A percentile compares a stretch with the other conserved stretches of the same genome.
phyloP scores from a whole-genome alignment of 768 basidiomycete genomes.

The Pleurotus pulmonarius region DNA sequence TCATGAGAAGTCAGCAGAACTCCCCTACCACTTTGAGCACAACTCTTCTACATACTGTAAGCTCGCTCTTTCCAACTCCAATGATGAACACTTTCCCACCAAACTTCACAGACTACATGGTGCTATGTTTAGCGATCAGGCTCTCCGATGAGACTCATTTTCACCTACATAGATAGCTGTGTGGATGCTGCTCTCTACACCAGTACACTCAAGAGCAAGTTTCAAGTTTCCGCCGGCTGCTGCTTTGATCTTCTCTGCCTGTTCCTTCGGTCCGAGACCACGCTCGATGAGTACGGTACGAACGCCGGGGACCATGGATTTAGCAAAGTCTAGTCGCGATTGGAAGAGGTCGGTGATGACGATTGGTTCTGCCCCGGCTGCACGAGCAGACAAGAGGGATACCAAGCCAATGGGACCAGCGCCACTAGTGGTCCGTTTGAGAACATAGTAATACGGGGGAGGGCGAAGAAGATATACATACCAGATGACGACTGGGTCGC shows the following conservation, averaged over 20 bases:
- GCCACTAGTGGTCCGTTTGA: constrained; percentile 34
- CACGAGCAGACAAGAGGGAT: constrained; percentile 58
- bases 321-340: constrained; percentile 63
- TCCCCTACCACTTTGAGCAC: too few relatives aligned
- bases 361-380: constrained; percentile 68
- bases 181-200: constrained; percentile 59
- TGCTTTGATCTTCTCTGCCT: constrained; percentile 48
- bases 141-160: background rate
- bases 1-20: constrained; percentile 1
- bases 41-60: constrained; percentile 32
- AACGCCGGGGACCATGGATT: constrained; percentile 54
- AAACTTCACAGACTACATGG: constrained; percentile 51
- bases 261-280: constrained; percentile 40
- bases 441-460: background rate
- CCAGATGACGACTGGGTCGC: constrained; percentile 63
- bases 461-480: constrained; percentile 18
- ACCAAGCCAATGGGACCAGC: constrained; percentile 67
- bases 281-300: constrained; percentile 52
- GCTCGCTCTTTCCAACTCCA: constrained; percentile 65
- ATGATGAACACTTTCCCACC: constrained; percentile 70
- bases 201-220: constrained; percentile 61
- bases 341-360: constrained; percentile 68
- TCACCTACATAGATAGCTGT: constrained; percentile 51
- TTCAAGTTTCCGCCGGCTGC: constrained; percentile 46
- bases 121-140: too few relatives aligned